These are phyloP conservation scores for Scolecobasidium constrictum DNA, from an alignment of 2,329 filamentous ascomycete genomes.

Conservation along the genomic window DNA sequence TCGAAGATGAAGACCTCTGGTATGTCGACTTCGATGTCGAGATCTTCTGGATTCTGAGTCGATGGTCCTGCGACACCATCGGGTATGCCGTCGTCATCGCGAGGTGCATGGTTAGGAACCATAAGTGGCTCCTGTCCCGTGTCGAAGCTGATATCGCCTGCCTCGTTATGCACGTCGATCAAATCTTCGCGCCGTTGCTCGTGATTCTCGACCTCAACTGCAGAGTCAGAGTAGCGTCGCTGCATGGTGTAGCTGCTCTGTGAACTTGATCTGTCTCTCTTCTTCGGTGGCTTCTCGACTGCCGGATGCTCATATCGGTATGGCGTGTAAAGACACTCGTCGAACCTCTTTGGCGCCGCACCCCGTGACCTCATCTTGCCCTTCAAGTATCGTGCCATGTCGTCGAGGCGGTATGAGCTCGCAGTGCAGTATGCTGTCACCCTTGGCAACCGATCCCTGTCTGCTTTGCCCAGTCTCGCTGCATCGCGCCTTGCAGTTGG, in stretches of 20 bases:
- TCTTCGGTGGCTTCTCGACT: background rate
- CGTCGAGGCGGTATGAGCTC: constrained; percentile 81
- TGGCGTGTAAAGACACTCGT: constrained; percentile 95
- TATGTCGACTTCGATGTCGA: constrained; percentile 80
- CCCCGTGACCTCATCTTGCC: constrained; percentile 66
- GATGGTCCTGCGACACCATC: background rate
- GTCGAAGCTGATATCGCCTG: constrained; percentile 19
- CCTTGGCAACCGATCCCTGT: constrained; percentile 73
- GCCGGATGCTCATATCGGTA: constrained; percentile 60
- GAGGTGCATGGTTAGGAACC: background rate
- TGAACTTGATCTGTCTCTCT: constrained; percentile 1
- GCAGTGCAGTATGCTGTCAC: constrained; percentile 97
- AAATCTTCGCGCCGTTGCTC: constrained; percentile 49
- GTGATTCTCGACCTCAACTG: constrained; percentile 54
- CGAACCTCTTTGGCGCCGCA: constrained; percentile 81
- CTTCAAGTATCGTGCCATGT: constrained; percentile 83
- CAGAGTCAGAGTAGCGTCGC: constrained; percentile 63
- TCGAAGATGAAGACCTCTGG: constrained; percentile 95
- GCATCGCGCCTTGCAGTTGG: constrained; percentile 87
- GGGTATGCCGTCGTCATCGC: background rate
- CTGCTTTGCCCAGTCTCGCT: constrained; percentile 83
- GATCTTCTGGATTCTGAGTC: constrained; percentile 38
- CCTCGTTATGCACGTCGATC: constrained; percentile 45
- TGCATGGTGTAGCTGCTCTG: constrained; percentile 32
- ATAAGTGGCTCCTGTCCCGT: constrained; percentile 1